phyloP scores from a whole-genome alignment of 2,329 filamentous ascomycete species.

The Ophiobolus disseminans region DNA sequence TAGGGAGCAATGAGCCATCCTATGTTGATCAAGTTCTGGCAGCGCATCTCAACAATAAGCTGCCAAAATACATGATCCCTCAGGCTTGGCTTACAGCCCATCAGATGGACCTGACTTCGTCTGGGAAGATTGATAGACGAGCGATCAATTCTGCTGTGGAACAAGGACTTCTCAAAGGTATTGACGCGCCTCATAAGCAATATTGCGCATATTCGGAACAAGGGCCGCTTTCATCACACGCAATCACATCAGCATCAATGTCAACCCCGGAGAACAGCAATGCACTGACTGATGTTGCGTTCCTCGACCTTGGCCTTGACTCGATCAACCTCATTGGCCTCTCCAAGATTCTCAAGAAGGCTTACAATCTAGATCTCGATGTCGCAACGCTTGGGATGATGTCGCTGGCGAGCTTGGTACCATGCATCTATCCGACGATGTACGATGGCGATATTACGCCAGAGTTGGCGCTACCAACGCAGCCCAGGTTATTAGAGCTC shows the following conservation, averaged over 20 bases:
- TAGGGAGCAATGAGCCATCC: slow-evolving; percentile 1
- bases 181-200: slow-evolving; percentile 12
- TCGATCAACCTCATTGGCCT: too few species aligned
- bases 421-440: too few species aligned
- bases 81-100: slow-evolving; percentile 40
- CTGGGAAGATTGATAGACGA: slow-evolving; percentile 28
- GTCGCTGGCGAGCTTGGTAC: too few species aligned
- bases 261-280: slow-evolving; percentile 25
- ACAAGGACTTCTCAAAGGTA: slow-evolving; percentile 11
- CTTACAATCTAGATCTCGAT: too few species aligned
- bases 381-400: too few species aligned
- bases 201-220: slow-evolving; percentile 19
- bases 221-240: slow-evolving; percentile 21
- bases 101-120: slow-evolving; percentile 23
- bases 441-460: too few species aligned
- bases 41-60: slow-evolving; percentile 5
- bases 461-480: too few species aligned
- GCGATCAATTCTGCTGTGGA: slow-evolving; percentile 13
- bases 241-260: slow-evolving; percentile 32
- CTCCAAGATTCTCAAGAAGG: too few species aligned
- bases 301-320: slow-evolving; percentile 31
- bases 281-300: too few species aligned
- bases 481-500: too few species aligned
- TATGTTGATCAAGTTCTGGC: not conserved
- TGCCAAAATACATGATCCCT: slow-evolving; percentile 29